Evolutionary conservation across 2,329 filamentous ascomycete genomes (phyloP), one percentile per base, ranked within the genome.

Genomic region (Pseudogymnoascus sp.): DNA sequence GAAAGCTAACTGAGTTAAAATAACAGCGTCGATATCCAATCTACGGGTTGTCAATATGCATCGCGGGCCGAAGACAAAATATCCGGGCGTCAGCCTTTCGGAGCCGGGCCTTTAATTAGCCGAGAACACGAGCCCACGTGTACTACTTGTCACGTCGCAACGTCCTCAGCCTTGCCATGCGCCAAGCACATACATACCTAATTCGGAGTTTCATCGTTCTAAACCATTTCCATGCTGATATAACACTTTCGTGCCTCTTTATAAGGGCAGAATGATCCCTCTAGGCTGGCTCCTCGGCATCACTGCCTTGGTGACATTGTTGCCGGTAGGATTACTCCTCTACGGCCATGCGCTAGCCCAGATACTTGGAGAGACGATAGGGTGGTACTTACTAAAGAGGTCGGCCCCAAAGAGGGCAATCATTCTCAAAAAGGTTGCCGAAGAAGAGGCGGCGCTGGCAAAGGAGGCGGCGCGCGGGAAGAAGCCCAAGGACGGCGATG

Each of bases 401-500:
- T 18, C 59, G 34, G 37, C 34, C 21, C 34, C 34, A 11, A 67
- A 69, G 5, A 69, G 69, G 64, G 68, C 67, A 10, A 42, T 68
- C 21, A 75, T 72, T 59, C 68, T 71, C 16, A 68, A 71, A 62
- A 39, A 60, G 45, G 57, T 61, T n/a, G 54, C 26, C 4, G 51
- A 63, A 5, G 42, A 61, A 14, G 63, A 64, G 45, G 62, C 51
- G 37, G 29, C n/a, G 21, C 10, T 64, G 34, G 23, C 34, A 6
- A 61, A 40, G 12, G n/a, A 39, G 59, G 5, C 12, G 34, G 37
- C 64, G n/a, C 60, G 61, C 34, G 68, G 29, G 69, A 69, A 64
- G 69, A 73, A 62, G 78, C 82, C 72, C 18, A 66, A 61, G 18
- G 45, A 61, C 11, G 65, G 68, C 16, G 63, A 66, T 12, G 72